Evolutionary conservation across 202 grass and related monocot genomes (phyloP).

Genomic region (Cymbopogon flexuosus): DNA sequence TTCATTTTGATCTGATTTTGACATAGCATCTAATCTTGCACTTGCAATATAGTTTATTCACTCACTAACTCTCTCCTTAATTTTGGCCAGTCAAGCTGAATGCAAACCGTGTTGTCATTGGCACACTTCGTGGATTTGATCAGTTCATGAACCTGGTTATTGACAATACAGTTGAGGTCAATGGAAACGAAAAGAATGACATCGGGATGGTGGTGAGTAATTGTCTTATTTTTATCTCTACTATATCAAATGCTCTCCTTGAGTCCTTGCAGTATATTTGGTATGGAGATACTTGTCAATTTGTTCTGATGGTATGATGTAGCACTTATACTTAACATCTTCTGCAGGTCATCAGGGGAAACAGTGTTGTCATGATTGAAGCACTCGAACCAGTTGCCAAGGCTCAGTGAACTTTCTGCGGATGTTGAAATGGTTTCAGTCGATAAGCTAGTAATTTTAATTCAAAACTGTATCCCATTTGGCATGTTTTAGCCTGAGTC

Average conservation of each 20-base stretch:
- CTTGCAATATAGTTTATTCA: neutral
- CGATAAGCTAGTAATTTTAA: neutral
- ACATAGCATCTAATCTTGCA: neutral
- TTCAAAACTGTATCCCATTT: slow-evolving; percentile 5
- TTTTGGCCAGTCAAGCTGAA: slow-evolving; percentile 75
- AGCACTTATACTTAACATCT: neutral
- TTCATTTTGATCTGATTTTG: neutral
- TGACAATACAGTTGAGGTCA: slow-evolving; percentile 84
- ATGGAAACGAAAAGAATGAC: slow-evolving; percentile 79
- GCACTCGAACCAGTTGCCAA: slow-evolving; percentile 69
- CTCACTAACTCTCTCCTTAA: neutral
- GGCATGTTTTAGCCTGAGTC: neutral
- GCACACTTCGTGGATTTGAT: slow-evolving; percentile 85
- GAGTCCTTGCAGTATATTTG: neutral
- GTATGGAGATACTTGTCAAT: neutral
- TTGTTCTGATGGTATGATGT: neutral
- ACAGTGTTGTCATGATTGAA: slow-evolving; percentile 96
- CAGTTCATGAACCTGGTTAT: slow-evolving; percentile 96
- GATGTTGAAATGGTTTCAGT: neutral
- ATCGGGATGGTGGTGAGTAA: slow-evolving; percentile 82
- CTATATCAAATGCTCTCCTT: neutral
- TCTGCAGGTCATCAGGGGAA: slow-evolving; percentile 81
- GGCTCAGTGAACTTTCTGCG: slow-evolving; percentile 5
- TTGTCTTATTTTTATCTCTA: neutral
- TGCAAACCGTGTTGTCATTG: slow-evolving; percentile 73